A percentile compares a stretch with the other conserved stretches of the same genome.
These are phyloP conservation scores for Macrolepiota fuliginosa DNA, from an alignment of 768 basidiomycete species.

Conservation along the genomic window DNA sequence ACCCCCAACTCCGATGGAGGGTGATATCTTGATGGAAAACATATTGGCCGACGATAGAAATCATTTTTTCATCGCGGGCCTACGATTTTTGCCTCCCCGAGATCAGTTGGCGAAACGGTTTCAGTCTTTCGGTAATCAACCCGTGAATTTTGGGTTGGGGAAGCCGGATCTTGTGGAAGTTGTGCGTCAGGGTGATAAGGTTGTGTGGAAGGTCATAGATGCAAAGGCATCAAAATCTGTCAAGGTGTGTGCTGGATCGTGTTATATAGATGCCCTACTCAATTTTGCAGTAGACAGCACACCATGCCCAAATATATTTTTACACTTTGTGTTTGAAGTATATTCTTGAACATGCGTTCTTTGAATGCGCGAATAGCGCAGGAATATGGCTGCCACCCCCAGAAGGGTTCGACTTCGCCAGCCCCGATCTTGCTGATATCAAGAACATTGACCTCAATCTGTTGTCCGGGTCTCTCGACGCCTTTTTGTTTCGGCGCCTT, in stretches of 20 bases:
- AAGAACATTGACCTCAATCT: conserved; percentile 37
- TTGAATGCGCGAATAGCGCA: conserved; percentile 31
- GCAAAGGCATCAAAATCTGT: conserved; percentile 46
- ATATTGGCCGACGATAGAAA: conserved; percentile 40
- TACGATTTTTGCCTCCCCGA: conserved; percentile 42
- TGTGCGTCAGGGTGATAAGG: conserved; percentile 26
- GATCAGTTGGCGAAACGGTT: conserved; percentile 31
- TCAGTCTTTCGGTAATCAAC: conserved; percentile 23
- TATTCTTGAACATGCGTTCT: conserved; percentile 33
- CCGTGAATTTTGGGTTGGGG: conserved; percentile 41
- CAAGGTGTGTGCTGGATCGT: conserved; percentile 32
- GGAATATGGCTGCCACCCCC: conserved; percentile 47
- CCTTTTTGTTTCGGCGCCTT: conserved; percentile 41
- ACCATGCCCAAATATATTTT: conserved; percentile 52
- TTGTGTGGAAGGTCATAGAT: conserved; percentile 48
- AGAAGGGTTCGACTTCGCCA: conserved; percentile 28
- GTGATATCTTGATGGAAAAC: conserved; percentile 34
- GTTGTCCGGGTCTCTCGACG: conserved; percentile 37
- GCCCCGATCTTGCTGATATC: conserved; percentile 36
- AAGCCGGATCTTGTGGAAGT: conserved; percentile 52
- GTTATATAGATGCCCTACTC: background rate
- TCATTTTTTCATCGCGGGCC: conserved; percentile 44
- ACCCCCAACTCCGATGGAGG: conserved; percentile 32
- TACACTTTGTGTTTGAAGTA: conserved; percentile 43
- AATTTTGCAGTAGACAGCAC: conserved; percentile 35